Evolutionary conservation across 2,329 filamentous ascomycete genomes (phyloP).

Genomic region (Phyllosticta citrichinensis): DNA sequence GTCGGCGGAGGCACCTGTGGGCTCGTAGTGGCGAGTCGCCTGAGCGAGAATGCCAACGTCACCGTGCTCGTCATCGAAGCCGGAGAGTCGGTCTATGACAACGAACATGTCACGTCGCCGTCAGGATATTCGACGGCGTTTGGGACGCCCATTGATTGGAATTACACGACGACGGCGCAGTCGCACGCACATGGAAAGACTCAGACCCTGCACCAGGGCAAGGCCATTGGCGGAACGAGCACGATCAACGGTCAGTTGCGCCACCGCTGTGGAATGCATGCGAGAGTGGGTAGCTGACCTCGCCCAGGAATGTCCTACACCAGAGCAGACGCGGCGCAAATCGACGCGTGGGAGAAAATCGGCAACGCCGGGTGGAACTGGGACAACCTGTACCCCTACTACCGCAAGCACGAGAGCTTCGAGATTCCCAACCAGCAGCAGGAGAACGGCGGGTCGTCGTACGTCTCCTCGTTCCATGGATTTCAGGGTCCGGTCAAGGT

Average conservation of each 20-base stretch:
- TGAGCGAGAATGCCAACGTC: constrained; percentile 42
- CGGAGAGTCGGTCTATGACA: constrained; percentile 18
- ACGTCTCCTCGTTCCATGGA: constrained; percentile 16
- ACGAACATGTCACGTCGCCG: constrained; percentile 21
- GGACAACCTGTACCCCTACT: constrained; percentile 25
- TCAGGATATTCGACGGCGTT: constrained; percentile 17
- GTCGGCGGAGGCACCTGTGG: constrained; percentile 36
- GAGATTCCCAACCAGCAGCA: constrained; percentile 17
- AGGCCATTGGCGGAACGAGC: constrained; percentile 33
- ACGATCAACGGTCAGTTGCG: constrained; percentile 30
- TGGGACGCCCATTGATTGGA: constrained; percentile 29
- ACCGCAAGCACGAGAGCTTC: constrained; percentile 27
- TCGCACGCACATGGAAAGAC: constrained; percentile 20
- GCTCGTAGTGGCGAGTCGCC: constrained; percentile 39
- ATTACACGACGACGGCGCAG: constrained; percentile 30
- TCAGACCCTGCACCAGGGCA: constrained; percentile 24
- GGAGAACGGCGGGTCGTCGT: constrained; percentile 19
- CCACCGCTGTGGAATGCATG: neutral
- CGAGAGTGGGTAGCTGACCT: neutral
- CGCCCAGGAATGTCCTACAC: constrained; percentile 25
- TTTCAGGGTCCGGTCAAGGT: constrained; percentile 15
- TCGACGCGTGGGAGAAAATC: constrained; percentile 31
- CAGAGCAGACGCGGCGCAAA: constrained; percentile 22
- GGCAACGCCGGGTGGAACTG: constrained; percentile 31
- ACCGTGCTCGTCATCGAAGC: constrained; percentile 24